Percentiles rank a stretch among this genome's conserved stretches.
These are phyloP conservation scores for Aspergillus leporis DNA, from an alignment of 495 filamentous ascomycete species.

Conservation along the genomic window DNA sequence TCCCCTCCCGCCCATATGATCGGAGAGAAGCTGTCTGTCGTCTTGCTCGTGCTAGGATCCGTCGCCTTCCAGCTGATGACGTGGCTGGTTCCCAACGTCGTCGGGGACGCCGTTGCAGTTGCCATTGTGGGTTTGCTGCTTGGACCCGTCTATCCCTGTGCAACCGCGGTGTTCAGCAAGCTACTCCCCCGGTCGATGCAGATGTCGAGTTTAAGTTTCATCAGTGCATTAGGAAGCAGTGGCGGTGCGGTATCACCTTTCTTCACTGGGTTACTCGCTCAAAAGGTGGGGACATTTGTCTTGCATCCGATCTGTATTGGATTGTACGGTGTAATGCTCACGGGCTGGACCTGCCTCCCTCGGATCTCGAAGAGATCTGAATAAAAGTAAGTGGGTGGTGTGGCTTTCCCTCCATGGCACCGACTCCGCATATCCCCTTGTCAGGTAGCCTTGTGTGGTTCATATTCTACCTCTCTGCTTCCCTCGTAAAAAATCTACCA, in stretches of 20 bases:
- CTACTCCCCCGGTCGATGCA: slow-evolving; percentile 63
- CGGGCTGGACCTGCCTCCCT: slow-evolving; percentile 54
- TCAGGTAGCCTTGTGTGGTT: neutral
- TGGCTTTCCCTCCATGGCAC: neutral
- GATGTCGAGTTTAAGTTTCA: slow-evolving; percentile 66
- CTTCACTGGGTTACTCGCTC: slow-evolving; percentile 68
- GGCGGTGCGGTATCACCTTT: slow-evolving; percentile 77
- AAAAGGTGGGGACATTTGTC: slow-evolving; percentile 68
- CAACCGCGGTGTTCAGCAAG: slow-evolving; percentile 63
- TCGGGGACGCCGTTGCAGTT: slow-evolving; percentile 70
- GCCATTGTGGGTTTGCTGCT: slow-evolving; percentile 73
- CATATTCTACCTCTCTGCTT: too few relatives aligned
- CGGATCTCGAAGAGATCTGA: slow-evolving; percentile 33
- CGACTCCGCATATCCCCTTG: neutral
- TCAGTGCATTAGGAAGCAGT: slow-evolving; percentile 70
- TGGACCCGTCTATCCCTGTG: slow-evolving; percentile 75
- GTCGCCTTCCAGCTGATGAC: slow-evolving; percentile 68
- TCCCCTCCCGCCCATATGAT: slow-evolving; percentile 60
- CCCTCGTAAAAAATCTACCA: too few relatives aligned
- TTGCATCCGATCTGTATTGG: slow-evolving; percentile 70
- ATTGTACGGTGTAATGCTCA: slow-evolving; percentile 69
- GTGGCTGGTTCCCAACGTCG: slow-evolving; percentile 71
- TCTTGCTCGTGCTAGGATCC: slow-evolving; percentile 57
- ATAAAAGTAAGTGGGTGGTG: slow-evolving; percentile 13
- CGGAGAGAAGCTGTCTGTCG: slow-evolving; percentile 69